Conservation (phyloP, 2,329 filamentous ascomycete genomes). For the Coniella lustricola region DNA sequence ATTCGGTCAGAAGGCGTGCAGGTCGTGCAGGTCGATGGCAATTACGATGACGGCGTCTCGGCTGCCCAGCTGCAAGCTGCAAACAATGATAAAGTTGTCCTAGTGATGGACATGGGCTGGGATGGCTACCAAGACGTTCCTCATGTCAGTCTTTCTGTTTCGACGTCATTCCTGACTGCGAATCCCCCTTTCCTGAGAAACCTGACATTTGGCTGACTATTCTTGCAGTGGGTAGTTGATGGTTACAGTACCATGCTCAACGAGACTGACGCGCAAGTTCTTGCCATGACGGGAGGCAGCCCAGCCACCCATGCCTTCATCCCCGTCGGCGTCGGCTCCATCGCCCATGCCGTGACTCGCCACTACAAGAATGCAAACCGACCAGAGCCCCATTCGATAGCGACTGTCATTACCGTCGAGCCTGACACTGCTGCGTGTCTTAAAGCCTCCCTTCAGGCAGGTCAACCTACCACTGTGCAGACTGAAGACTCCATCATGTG, state of each 20-base stretch:
- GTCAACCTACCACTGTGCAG: conserved; percentile 38
- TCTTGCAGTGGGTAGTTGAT: conserved; percentile 61
- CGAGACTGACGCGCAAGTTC: conserved; percentile 59
- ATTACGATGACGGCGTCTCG: conserved; percentile 58
- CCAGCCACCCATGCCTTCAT: conserved; percentile 47
- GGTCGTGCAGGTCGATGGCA: conserved; percentile 46
- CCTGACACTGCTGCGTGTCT: conserved; percentile 58
- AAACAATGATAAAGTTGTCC: conserved; percentile 33
- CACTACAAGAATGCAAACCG: conserved; percentile 47
- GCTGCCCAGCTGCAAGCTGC: conserved; percentile 38
- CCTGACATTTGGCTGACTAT: neutral
- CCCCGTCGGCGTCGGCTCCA: conserved; percentile 66
- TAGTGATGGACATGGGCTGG: conserved; percentile 65
- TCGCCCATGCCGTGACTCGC: conserved; percentile 60
- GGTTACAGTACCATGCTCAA: conserved; percentile 68
- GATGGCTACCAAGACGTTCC: conserved; percentile 61
- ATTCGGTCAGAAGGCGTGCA: conserved; percentile 58
- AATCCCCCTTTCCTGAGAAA: neutral
- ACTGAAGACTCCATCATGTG: conserved; percentile 64
- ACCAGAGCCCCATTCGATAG: conserved; percentile 13
- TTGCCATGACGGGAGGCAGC: conserved; percentile 27
- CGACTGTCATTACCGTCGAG: conserved; percentile 59
- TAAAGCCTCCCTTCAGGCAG: conserved; percentile 43
- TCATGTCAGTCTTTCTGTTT: conserved; percentile 27
- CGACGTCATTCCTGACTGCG: neutral